Percentiles rank a stretch among this genome's conserved stretches.
Evolutionary conservation across 257 asterid genomes (phyloP).

Genomic region (Galeopsis tetrahit): DNA sequence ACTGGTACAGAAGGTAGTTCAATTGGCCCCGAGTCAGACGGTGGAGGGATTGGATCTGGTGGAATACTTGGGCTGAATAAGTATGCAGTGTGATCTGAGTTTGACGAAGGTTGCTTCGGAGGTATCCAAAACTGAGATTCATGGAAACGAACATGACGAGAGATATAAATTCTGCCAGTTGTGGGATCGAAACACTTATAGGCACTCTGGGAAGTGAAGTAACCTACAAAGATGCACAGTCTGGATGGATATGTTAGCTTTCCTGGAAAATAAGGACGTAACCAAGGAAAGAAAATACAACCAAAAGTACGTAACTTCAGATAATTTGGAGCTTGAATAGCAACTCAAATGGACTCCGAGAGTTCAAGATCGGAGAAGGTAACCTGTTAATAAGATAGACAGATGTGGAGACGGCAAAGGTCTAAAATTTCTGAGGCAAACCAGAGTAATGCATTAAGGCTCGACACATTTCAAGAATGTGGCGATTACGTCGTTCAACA

Average conservation of each 20-base stretch:
- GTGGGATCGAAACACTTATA: background rate
- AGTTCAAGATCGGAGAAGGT: background rate
- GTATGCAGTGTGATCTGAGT: no score
- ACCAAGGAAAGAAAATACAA: background rate
- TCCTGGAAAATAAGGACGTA: background rate
- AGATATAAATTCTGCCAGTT: background rate
- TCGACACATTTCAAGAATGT: background rate
- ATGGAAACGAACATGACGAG: background rate
- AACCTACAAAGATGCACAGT: background rate
- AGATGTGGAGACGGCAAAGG: background rate
- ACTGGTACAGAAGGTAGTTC: no score
- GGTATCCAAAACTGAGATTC: background rate
- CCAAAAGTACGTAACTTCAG: background rate
- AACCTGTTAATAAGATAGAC: background rate
- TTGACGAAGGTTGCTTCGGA: no score
- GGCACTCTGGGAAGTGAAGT: background rate
- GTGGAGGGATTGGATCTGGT: no score
- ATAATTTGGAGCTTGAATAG: background rate
- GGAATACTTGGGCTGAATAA: no score
- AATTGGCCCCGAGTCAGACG: no score
- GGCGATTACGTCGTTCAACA: background rate
- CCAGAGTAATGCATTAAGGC: background rate
- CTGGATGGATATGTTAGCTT: background rate
- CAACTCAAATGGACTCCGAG: no score
- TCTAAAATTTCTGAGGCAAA: background rate